Base-by-base conservation (phyloP, 345 rosid species). In the Euphorbia tirucalli region DNA sequence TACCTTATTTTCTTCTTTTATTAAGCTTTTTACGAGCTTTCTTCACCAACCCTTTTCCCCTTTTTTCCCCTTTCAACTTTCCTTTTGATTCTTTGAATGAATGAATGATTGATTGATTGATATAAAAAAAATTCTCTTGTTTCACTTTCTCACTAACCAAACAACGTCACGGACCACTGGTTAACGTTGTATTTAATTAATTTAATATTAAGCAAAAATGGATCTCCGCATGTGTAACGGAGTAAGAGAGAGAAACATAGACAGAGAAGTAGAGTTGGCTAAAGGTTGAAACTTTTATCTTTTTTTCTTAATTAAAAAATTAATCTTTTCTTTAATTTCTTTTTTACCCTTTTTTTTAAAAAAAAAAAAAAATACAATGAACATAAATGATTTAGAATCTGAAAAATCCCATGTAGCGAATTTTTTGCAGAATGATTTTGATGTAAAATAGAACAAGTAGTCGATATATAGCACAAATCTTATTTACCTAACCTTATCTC, bases 211-310 rank as follows among this genome's bases (percentile, higher is more conserved):
- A n/a, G n/a, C n/a, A 4, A 4, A 18, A 16, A 18, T 59, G 30
- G 57, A 70, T 70, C 58, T 46, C 28, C 13, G 32, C 74, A 70
- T 60, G 59, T 30, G 74, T 46, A 25, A 41, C 14, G 10, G 19
- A 31, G 10, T 37, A 6, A 57, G 58, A 59, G 56, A 44, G n/a
- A 43, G 28, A 56, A 37, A 57, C 1, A 21, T 18, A 7, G 19
- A 19, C 54, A 65, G 54, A 44, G 48, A 65, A 44, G 35, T 22
- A 15, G 11, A 61, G 74, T 31, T 61, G 66, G 68, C 59, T 48
- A 7, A 0, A 1, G 27, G 11, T 15, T 46, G 3, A 25, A 27
- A 25, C 32, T 30, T 19, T 58, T n/a, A 5, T 14, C 39, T 31
- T 49, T 48, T 56, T 28, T 25, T 5, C 44, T 41, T 24, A 18